phyloP scores from a whole-genome alignment of 2,329 filamentous ascomycete genomes.

The Teratosphaeria gauchensis region DNA sequence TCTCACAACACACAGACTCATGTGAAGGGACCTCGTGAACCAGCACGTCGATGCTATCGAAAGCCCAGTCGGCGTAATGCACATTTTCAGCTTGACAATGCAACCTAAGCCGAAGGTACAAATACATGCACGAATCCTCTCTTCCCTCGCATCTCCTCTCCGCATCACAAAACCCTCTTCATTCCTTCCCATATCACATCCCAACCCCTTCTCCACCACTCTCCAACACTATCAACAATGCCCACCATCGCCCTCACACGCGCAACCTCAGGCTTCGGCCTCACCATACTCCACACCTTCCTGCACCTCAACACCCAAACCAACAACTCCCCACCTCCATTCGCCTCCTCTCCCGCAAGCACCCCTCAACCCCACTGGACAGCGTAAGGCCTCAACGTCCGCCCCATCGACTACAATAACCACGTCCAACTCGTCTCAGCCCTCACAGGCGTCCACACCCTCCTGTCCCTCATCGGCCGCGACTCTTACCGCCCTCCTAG shows the following conservation, averaged over 20 bases:
- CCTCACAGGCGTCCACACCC: conserved; percentile 20
- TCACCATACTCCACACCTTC: conserved; percentile 19
- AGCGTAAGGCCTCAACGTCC: conserved; percentile 15
- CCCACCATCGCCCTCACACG: conserved; percentile 20
- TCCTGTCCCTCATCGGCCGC: conserved; percentile 20
- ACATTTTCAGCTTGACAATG: no score
- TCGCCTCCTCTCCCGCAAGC: conserved; percentile 20
- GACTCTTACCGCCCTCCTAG: conserved; percentile 4
- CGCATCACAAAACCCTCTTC: background rate
- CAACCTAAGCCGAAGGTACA: background rate
- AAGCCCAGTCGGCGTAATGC: background rate
- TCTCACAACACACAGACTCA: background rate
- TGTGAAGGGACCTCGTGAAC: background rate
- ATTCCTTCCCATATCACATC: no score
- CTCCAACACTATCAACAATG: conserved; percentile 12
- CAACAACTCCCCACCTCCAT: conserved; percentile 16
- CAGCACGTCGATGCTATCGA: no score
- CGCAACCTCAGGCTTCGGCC: conserved; percentile 21
- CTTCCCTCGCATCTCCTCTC: background rate
- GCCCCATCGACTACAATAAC: conserved; percentile 18
- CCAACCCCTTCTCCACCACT: no score
- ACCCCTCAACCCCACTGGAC: conserved; percentile 12
- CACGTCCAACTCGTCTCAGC: conserved; percentile 13
- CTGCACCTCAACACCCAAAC: conserved; percentile 10
- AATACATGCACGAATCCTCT: background rate